Evolutionary conservation across 306 rosid species (phyloP), one percentile per base, ranked within the genome.

Genomic region (Rubus idaeus): DNA sequence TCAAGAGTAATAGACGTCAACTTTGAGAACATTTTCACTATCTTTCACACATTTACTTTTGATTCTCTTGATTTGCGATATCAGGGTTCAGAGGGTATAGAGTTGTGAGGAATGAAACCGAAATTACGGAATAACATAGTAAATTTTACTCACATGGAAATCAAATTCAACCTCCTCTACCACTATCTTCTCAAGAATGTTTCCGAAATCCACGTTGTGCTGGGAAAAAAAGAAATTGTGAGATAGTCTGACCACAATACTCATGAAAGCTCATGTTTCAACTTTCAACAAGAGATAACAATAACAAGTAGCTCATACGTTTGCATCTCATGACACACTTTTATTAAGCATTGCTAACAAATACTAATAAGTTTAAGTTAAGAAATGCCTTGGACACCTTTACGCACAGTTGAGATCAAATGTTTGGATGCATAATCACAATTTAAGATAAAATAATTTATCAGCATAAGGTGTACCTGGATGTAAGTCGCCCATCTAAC

Each of bases 401-500:
- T 17, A 65, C 20, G 8, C 10, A 63, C 1, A 2, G 14, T 35
- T 63, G 10, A 63, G 68, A 14, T 37, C n/a, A 62, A 39, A 63
- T 20, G 3, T 6, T 60, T 63, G 70, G 49, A 18, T 40, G 23
- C 6, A 17, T 63, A 16, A 8, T 9, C 16, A 10, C 37, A 60
- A 66, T 75, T 44, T 17, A 51, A 6, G 51, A 75, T 57, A n/a
- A 9, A 70, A 16, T 52, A 62, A 44, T 42, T 23, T 58, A 37
- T 17, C 44, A 45, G 45, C 40, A 79, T 13, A 17, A 53, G 81
- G 52, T 74, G 57, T 87, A 96, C 98, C 91, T 96, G 98, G 82
- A 92, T 88, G 84, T 88, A 88, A 81, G 88, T 96, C 50, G 82
- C 30, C 98, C 99, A 96, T 89, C 99, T 92, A 80, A 92, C 39